Conservation (phyloP, 1,139 yeast species). For the Sugiyamaella paludigena region DNA sequence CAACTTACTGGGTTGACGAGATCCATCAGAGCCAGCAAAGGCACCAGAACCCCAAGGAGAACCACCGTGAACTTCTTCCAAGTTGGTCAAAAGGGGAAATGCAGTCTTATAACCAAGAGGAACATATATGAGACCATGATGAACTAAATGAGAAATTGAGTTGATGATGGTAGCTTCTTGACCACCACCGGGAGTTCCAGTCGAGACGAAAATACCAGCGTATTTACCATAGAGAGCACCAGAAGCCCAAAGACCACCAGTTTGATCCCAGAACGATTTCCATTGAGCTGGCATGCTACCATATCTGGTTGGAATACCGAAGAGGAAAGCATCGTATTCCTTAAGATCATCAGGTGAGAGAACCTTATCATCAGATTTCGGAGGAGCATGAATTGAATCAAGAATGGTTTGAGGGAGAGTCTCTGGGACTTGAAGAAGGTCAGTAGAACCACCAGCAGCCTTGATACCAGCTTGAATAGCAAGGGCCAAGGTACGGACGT, state of each 20-base stretch:
- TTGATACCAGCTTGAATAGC: conserved; percentile 68
- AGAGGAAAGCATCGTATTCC: conserved; percentile 68
- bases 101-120: conserved; percentile 74
- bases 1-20: conserved; percentile 63
- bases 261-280: conserved; percentile 74
- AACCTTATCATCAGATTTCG: conserved; percentile 64
- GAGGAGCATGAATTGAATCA: conserved; percentile 59
- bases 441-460: conserved; percentile 68
- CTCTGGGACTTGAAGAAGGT: conserved; percentile 69
- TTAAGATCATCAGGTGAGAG: conserved; percentile 57
- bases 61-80: conserved; percentile 73
- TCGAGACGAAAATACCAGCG: conserved; percentile 71
- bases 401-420: conserved; percentile 69
- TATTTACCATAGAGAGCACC: conserved; percentile 74
- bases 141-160: conserved; percentile 65
- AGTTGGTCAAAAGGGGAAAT: conserved; percentile 55
- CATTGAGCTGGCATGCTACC: conserved; percentile 81
- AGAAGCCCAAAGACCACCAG: conserved; percentile 77
- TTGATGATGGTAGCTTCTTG: conserved; percentile 69
- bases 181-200: conserved; percentile 83
- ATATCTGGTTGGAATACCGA: conserved; percentile 80
- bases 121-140: conserved; percentile 75
- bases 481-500: conserved; percentile 65
- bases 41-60: conserved; percentile 90
- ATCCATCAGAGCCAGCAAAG: conserved; percentile 73